A percentile compares a stretch with the other conserved stretches of the same genome.
phyloP scores from a whole-genome alignment of 371 early-diverging fungal genomes.

The Capniomyces stellatus region DNA sequence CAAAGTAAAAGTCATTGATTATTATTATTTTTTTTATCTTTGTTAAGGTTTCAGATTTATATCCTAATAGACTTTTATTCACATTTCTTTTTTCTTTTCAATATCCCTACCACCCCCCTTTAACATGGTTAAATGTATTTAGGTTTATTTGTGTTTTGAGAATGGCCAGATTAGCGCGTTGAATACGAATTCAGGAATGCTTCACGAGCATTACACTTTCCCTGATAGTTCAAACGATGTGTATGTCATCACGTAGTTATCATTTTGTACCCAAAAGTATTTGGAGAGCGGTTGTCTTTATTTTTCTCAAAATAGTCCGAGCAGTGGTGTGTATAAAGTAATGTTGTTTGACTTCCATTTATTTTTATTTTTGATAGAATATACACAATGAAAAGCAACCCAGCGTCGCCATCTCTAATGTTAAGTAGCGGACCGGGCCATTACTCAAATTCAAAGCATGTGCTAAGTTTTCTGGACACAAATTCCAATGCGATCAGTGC shows the following conservation, averaged over 20 bases:
- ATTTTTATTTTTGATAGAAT: no score
- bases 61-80: not conserved
- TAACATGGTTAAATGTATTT: not conserved
- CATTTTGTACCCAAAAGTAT: no score
- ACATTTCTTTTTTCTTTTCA: no score
- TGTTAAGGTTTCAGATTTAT: not conserved
- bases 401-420: slow-evolving; percentile 14
- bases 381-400: slow-evolving; percentile 16
- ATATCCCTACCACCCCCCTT: no score
- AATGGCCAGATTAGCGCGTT: slow-evolving; percentile 18
- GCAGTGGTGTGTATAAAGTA: no score
- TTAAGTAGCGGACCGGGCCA: slow-evolving; percentile 13
- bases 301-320: no score
- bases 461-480: slow-evolving; percentile 19
- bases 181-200: slow-evolving; percentile 16
- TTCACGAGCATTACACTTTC: slow-evolving; percentile 12
- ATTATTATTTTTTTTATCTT: no score
- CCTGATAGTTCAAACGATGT: not conserved
- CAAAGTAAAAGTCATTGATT: no score
- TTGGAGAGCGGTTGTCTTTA: no score
- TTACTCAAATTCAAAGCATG: slow-evolving; percentile 11
- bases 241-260: not conserved
- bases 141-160: slow-evolving; percentile 19
- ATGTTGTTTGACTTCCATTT: no score
- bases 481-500: slow-evolving; percentile 15